Evolutionary conservation across 345 rosid genomes (phyloP).

Genomic region (Schrenkiella parvula): DNA sequence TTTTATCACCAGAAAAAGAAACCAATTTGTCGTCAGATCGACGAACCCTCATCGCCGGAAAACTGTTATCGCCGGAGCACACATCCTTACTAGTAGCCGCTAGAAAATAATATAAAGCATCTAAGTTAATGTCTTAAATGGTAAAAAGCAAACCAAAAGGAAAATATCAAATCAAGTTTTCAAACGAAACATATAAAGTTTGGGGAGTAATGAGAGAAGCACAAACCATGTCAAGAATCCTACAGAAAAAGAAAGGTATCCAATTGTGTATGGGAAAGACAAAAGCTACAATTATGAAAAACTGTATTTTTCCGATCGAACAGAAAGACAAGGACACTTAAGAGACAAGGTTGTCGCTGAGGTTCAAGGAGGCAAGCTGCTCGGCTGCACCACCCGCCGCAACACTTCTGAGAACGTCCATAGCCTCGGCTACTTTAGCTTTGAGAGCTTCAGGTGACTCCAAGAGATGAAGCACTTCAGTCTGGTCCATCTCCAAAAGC

Average conservation of each 20-base stretch:
- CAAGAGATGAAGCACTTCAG: constrained; percentile 87
- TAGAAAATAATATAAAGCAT: too few species aligned
- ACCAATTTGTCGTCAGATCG: too few species aligned
- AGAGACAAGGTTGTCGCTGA: constrained; percentile 52
- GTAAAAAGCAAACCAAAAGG: neutral
- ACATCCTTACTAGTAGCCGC: too few species aligned
- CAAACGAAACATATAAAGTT: neutral
- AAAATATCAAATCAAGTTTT: neutral
- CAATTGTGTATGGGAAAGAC: constrained; percentile 2
- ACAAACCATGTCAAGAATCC: constrained; percentile 20
- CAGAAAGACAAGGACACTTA: constrained; percentile 16
- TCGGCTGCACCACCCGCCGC: constrained; percentile 60
- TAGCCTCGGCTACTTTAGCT: constrained; percentile 87
- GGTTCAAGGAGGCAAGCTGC: constrained; percentile 70
- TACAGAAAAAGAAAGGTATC: neutral
- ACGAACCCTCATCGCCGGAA: too few species aligned
- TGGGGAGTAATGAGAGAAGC: neutral
- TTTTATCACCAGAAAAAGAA: too few species aligned
- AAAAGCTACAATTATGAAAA: constrained; percentile 9
- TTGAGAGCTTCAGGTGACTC: constrained; percentile 93
- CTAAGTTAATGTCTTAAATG: too few species aligned
- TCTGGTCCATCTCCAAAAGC: constrained; percentile 98
- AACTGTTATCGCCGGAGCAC: too few species aligned
- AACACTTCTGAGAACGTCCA: constrained; percentile 90
- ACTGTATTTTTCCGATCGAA: neutral